These are phyloP conservation scores for Naegleria lovaniensis DNA, from an alignment of 208 protist genomes.

Conservation along the genomic window DNA sequence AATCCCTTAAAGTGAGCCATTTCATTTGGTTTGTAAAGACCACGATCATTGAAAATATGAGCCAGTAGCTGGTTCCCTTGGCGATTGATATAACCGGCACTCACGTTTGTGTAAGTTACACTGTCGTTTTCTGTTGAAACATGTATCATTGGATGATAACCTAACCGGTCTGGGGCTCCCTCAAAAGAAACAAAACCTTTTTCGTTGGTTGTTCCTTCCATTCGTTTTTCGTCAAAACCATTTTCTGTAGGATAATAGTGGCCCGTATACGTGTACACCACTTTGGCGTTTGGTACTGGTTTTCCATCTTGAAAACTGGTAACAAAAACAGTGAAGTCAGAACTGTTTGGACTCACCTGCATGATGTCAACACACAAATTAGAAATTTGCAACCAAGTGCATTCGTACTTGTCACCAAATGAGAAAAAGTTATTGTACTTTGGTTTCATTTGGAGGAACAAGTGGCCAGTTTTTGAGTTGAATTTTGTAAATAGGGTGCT, in stretches of 20 bases:
- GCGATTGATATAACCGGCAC: not conserved
- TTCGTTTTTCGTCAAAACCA: not conserved
- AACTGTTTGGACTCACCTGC: not conserved
- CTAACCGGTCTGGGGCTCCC: not conserved
- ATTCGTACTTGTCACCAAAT: not conserved
- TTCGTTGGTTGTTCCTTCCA: not conserved
- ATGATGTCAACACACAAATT: not conserved
- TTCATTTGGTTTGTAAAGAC: conserved; percentile 21
- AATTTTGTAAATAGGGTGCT: not conserved
- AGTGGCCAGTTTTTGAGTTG: not conserved
- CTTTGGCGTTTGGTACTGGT: not conserved
- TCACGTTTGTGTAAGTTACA: not conserved
- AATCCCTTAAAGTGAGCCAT: conserved; percentile 15
- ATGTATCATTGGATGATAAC: not conserved
- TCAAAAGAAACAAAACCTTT: not conserved
- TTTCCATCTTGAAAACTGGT: not conserved
- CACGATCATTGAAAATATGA: conserved; percentile 14
- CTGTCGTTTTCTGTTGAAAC: not conserved
- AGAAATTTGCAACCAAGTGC: not conserved
- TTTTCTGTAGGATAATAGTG: not conserved
- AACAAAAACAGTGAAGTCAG: not conserved
- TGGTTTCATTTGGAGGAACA: not conserved
- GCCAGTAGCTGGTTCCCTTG: not conserved
- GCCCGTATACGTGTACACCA: not conserved
- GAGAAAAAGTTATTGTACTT: not conserved